A percentile compares a stretch with the other conserved stretches of the same genome.
These are phyloP conservation scores for Tylopilus sp. DNA, from an alignment of 768 basidiomycete genomes.

Conservation along the genomic window DNA sequence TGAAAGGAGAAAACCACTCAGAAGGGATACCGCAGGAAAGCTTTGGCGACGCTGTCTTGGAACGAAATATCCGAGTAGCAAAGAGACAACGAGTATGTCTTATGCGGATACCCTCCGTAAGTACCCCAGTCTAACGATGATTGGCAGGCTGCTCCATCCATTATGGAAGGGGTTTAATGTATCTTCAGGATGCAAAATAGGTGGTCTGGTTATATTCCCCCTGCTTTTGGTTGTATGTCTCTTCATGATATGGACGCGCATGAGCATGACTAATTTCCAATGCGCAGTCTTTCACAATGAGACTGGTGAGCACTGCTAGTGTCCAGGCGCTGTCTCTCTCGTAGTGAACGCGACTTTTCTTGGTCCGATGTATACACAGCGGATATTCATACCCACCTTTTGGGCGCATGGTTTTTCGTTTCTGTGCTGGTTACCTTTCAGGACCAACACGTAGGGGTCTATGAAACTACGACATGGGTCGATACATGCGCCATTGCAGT, in stretches of 20 bases:
- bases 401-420: constrained; percentile 61
- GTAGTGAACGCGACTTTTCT: constrained; percentile 2
- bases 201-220: constrained; percentile 60
- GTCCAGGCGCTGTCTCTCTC: not conserved
- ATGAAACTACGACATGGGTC: constrained; percentile 54
- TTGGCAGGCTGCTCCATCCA: constrained; percentile 5
- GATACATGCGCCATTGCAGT: constrained; percentile 58
- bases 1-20: not conserved
- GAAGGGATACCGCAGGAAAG: constrained; percentile 10
- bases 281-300: constrained; percentile 72
- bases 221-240: constrained; percentile 55
- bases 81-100: constrained; percentile 70
- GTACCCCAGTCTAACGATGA: constrained; percentile 11
- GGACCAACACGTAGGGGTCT: constrained; percentile 44
- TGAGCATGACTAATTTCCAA: constrained; percentile 13
- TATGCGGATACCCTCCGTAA: constrained; percentile 68
- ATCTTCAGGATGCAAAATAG: constrained; percentile 49
- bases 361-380: constrained; percentile 41
- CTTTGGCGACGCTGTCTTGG: constrained; percentile 43
- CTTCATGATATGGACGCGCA: constrained; percentile 10
- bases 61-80: constrained; percentile 64
- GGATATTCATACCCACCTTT: constrained; percentile 83
- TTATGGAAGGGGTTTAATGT: not conserved
- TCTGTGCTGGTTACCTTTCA: constrained; percentile 54
- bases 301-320: constrained; percentile 44